Conservation (phyloP, 371 early-diverging fungal genomes). For the Actinomucor elegans region DNA sequence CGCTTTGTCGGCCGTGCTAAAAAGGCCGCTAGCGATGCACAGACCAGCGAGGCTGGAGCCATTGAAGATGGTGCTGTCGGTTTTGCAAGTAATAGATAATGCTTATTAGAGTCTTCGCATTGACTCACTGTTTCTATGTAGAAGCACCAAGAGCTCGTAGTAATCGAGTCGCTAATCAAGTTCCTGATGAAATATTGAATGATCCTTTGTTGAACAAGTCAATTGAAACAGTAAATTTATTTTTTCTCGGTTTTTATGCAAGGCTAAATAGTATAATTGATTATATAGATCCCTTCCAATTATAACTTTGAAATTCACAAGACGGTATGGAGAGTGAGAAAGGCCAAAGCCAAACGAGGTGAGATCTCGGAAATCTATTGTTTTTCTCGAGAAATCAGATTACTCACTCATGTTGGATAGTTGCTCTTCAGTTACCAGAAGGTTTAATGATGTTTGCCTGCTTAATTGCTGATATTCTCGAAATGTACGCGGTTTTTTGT, state of each 20-base stretch:
- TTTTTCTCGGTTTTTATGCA: neutral
- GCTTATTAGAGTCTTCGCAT: too few relatives aligned
- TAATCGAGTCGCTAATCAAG: slow-evolving; percentile 68
- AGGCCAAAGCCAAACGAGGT: slow-evolving; percentile 78
- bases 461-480: slow-evolving; percentile 89
- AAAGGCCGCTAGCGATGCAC: slow-evolving; percentile 19
- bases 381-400: too few relatives aligned
- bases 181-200: slow-evolving; percentile 85
- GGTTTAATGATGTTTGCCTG: slow-evolving; percentile 96
- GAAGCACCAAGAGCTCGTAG: slow-evolving; percentile 27
- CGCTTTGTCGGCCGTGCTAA: slow-evolving; percentile 65
- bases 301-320: slow-evolving; percentile 99
- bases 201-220: slow-evolving; percentile 79
- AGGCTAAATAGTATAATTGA: neutral
- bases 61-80: slow-evolving; percentile 63
- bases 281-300: slow-evolving; percentile 81
- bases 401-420: slow-evolving; percentile 33
- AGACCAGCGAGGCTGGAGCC: slow-evolving; percentile 23
- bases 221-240: slow-evolving; percentile 60
- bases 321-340: slow-evolving; percentile 90
- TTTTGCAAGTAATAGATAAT: slow-evolving; percentile 47
- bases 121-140: too few relatives aligned
- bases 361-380: neutral
- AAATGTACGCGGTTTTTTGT: slow-evolving; percentile 65
- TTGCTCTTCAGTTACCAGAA: slow-evolving; percentile 99